phyloP scores from a whole-genome alignment of 2,329 filamentous ascomycete species.

The Leptodontidium sp. region DNA sequence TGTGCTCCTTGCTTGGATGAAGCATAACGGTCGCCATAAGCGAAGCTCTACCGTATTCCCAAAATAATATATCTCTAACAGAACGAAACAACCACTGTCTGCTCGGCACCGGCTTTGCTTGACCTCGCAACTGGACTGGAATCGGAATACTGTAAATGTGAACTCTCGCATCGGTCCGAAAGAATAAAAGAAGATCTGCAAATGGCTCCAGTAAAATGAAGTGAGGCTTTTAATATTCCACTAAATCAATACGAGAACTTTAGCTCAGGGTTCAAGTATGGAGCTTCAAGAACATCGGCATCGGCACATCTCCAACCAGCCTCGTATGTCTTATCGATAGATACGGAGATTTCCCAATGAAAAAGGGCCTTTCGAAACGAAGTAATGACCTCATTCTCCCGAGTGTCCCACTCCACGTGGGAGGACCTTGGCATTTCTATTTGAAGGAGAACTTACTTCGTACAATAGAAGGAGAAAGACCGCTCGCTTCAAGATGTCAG shows the following conservation, averaged over 20 bases:
- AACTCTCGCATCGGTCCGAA: neutral
- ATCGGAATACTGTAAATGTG: neutral
- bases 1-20: no score
- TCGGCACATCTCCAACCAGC: neutral
- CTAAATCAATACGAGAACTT: neutral
- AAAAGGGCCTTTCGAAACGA: no score
- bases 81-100: no score
- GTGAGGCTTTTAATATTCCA: neutral
- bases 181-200: neutral
- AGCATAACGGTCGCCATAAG: no score
- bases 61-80: no score
- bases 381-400: neutral
- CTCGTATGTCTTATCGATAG: neutral
- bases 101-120: no score
- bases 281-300: neutral
- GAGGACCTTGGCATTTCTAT: neutral
- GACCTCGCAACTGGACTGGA: no score
- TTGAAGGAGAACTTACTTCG: no score
- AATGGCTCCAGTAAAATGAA: neutral
- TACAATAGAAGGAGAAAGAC: no score
- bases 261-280: neutral
- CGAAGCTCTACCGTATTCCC: no score
- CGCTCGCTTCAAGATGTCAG: no score
- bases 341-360: neutral
- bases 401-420: neutral